These are phyloP conservation scores for Lomentospora prolificans DNA, from an alignment of 2,329 filamentous ascomycete species.

Conservation along the genomic window DNA sequence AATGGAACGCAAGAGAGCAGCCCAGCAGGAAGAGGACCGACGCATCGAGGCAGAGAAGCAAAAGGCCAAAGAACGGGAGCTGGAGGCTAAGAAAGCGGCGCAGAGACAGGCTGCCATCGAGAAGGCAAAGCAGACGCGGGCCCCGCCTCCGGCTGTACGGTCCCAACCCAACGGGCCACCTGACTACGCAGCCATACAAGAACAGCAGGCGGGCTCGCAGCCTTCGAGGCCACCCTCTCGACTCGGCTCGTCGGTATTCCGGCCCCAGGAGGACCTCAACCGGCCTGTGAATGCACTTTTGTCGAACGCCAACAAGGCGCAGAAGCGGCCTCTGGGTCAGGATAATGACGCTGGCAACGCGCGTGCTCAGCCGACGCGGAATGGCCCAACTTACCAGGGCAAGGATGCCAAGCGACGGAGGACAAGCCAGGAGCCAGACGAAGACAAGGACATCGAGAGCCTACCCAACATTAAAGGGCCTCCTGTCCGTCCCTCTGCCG, in stretches of 20 bases:
- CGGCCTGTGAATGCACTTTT: conserved; percentile 51
- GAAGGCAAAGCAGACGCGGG: conserved; percentile 54
- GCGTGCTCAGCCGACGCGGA: conserved; percentile 36
- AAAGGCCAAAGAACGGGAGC: conserved; percentile 50
- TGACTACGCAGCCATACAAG: conserved; percentile 29
- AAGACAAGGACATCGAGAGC: conserved; percentile 49
- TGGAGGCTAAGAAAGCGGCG: conserved; percentile 57
- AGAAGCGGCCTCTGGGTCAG: conserved; percentile 65
- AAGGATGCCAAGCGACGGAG: conserved; percentile 72
- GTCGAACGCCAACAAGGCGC: conserved; percentile 51
- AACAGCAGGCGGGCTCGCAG: conserved; percentile 22
- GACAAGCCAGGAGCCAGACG: conserved; percentile 62
- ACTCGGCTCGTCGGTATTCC: conserved; percentile 43
- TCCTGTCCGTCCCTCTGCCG: conserved; percentile 71
- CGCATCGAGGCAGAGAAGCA: conserved; percentile 54
- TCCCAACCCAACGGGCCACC: conserved; percentile 42
- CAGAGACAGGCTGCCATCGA: conserved; percentile 55
- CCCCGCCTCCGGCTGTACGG: conserved; percentile 50
- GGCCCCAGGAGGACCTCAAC: conserved; percentile 45
- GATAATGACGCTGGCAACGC: conserved; percentile 48
- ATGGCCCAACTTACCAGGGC: conserved; percentile 50
- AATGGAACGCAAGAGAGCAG: conserved; percentile 64
- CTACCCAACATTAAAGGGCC: conserved; percentile 62
- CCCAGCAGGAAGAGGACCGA: conserved; percentile 54
- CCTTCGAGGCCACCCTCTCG: conserved; percentile 43